phyloP scores from a whole-genome alignment of 352 stramenopile species.

The Globisporangium middletonii region DNA sequence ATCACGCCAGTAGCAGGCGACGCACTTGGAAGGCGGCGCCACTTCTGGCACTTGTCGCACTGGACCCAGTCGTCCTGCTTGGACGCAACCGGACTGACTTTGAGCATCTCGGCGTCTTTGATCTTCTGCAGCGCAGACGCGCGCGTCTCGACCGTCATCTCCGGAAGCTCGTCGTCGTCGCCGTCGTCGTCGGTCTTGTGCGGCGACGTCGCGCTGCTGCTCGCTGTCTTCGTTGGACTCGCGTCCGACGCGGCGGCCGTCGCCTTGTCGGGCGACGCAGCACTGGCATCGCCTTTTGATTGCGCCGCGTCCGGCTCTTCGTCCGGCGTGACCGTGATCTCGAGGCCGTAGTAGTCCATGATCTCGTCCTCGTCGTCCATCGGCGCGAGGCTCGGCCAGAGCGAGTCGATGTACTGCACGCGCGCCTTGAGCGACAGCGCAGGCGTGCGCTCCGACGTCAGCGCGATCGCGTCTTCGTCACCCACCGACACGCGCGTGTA shows the following conservation, averaged over 20 bases:
- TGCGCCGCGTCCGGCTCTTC: conserved; percentile 26
- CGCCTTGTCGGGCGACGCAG: conserved; percentile 11
- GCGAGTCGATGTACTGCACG: conserved; percentile 56
- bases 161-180: conserved; percentile 11
- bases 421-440: conserved; percentile 50
- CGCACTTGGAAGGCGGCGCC: conserved; percentile 72
- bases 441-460: conserved; percentile 35
- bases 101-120: conserved; percentile 30
- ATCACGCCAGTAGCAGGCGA: conserved; percentile 1
- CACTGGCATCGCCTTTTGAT: background rate
- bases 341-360: conserved; percentile 72
- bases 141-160: conserved; percentile 47
- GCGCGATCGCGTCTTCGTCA: conserved; percentile 30
- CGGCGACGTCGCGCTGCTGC: conserved; percentile 4
- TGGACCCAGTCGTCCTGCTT: conserved; percentile 86
- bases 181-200: conserved; percentile 5
- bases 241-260: conserved; percentile 3
- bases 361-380: conserved; percentile 64
- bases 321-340: conserved; percentile 69
- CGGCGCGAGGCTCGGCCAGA: conserved; percentile 60
- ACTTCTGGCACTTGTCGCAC: conserved; percentile 85
- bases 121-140: conserved; percentile 44
- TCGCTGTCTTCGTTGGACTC: conserved; percentile 16
- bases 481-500: conserved; percentile 41
- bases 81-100: conserved; percentile 40